These are phyloP conservation scores for Clarireedia homoeocarpa DNA, from an alignment of 2,329 filamentous ascomycete species.

Conservation along the genomic window DNA sequence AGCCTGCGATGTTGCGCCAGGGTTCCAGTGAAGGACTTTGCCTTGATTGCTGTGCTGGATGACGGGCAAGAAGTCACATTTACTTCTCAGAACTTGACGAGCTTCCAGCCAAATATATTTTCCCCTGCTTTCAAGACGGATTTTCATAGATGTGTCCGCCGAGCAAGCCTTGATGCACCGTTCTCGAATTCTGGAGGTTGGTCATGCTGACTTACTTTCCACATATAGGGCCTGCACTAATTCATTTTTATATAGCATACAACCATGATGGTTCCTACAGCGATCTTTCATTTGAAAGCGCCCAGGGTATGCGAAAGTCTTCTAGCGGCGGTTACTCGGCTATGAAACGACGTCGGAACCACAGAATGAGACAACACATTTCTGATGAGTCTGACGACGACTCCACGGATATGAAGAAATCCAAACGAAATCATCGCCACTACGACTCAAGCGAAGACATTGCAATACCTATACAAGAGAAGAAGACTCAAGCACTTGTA, in stretches of 20 bases:
- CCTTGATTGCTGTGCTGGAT: constrained; percentile 20
- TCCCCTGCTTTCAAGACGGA: constrained; percentile 11
- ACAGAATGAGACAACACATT: constrained; percentile 10
- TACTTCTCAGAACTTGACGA: constrained; percentile 17
- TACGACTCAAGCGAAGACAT: constrained; percentile 16
- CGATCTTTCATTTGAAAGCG: constrained; percentile 16
- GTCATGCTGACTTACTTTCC: not conserved
- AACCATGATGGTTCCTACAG: constrained; percentile 15
- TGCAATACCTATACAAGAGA: constrained; percentile 12
- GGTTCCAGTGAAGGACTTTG: constrained; percentile 22
- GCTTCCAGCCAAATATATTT: constrained; percentile 18
- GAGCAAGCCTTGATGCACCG: constrained; percentile 6
- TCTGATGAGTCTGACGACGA: constrained; percentile 22
- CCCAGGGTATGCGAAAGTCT: constrained; percentile 11
- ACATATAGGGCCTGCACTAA: not conserved
- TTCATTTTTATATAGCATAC: constrained; percentile 12
- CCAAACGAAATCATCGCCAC: constrained; percentile 15
- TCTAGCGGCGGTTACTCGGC: constrained; percentile 14
- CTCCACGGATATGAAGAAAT: constrained; percentile 14
- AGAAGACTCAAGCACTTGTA: constrained; percentile 32
- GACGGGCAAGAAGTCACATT: constrained; percentile 20
- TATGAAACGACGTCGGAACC: constrained; percentile 9
- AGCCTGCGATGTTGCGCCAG: constrained; percentile 21
- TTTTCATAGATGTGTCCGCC: constrained; percentile 13
- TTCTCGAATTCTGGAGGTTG: constrained; percentile 9